phyloP scores from a whole-genome alignment of 2,329 filamentous ascomycete species.

The Fusarium sp. region DNA sequence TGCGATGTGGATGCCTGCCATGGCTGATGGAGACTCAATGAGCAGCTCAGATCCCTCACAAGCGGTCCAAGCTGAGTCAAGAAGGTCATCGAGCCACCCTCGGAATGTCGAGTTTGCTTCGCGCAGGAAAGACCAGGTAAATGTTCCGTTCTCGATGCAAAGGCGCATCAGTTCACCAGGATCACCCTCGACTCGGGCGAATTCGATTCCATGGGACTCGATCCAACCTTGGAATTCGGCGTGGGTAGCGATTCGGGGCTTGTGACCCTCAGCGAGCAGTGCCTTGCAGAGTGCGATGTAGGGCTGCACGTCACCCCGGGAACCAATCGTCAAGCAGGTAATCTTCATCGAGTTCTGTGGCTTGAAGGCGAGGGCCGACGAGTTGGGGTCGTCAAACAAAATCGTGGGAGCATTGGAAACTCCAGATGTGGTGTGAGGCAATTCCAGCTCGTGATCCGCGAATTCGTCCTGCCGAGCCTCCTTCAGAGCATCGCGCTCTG shows the following conservation, averaged over 20 bases:
- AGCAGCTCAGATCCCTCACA: constrained; percentile 91
- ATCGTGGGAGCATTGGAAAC: constrained; percentile 79
- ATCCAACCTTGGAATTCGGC: constrained; percentile 92
- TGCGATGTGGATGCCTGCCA: constrained; percentile 98
- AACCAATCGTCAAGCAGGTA: constrained; percentile 96
- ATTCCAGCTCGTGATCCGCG: constrained; percentile 65
- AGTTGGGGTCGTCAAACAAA: constrained; percentile 89
- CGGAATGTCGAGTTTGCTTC: constrained; percentile 92
- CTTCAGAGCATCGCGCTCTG: constrained; percentile 85
- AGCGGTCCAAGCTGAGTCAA: constrained; percentile 84
- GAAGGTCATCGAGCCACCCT: constrained; percentile 93
- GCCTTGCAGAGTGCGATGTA: constrained; percentile 98
- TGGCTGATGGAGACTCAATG: constrained; percentile 95
- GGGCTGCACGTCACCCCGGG: constrained; percentile 94
- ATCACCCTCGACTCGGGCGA: constrained; percentile 89
- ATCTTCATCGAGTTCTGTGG: constrained; percentile 84
- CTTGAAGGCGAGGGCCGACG: constrained; percentile 93
- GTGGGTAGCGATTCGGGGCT: constrained; percentile 90
- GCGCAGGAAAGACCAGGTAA: constrained; percentile 90
- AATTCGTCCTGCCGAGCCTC: constrained; percentile 76
- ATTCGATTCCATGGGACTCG: constrained; percentile 93
- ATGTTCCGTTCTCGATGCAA: constrained; percentile 97
- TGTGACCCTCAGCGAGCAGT: constrained; percentile 88
- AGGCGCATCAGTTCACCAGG: constrained; percentile 95
- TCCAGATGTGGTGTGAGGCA: constrained; percentile 63